Conservation (phyloP, 2,329 filamentous ascomycete species). For the Tolypocladium amazonense region DNA sequence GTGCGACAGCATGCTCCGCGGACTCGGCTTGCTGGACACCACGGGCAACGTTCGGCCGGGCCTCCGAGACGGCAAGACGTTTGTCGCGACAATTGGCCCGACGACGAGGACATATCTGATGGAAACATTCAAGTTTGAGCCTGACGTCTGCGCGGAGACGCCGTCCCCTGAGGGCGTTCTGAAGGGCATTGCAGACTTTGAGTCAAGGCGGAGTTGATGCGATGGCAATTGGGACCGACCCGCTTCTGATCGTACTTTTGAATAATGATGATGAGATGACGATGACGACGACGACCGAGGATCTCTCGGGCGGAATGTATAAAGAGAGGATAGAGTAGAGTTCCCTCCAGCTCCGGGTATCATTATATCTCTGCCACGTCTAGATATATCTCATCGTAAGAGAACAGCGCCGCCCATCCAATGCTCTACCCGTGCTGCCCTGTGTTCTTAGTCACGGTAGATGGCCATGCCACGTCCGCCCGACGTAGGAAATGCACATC, state of each 20-base stretch:
- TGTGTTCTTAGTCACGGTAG: not conserved
- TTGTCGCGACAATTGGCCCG: constrained; percentile 82
- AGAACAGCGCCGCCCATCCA: not conserved
- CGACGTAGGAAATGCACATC: not conserved
- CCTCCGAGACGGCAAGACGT: constrained; percentile 34
- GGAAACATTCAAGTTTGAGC: constrained; percentile 52
- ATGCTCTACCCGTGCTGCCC: not conserved
- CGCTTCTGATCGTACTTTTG: not conserved
- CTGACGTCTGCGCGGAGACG: constrained; percentile 70
- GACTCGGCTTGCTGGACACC: constrained; percentile 39
- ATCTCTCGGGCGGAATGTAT: not conserved
- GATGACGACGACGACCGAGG: not conserved
- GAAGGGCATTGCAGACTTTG: constrained; percentile 44
- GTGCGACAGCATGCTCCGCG: constrained; percentile 48
- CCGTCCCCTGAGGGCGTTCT: constrained; percentile 75
- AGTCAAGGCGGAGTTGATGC: not conserved
- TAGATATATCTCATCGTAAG: not conserved
- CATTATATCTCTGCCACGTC: not conserved
- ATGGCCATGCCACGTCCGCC: not conserved
- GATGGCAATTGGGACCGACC: not conserved
- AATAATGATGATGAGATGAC: not conserved
- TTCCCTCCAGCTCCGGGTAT: not conserved
- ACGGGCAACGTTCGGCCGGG: constrained; percentile 26
- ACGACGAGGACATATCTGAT: constrained; percentile 73
- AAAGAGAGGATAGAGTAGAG: constrained; percentile 2